These are phyloP conservation scores for Mrakia hoshinonis DNA, from an alignment of 768 basidiomycete species.

Conservation along the genomic window DNA sequence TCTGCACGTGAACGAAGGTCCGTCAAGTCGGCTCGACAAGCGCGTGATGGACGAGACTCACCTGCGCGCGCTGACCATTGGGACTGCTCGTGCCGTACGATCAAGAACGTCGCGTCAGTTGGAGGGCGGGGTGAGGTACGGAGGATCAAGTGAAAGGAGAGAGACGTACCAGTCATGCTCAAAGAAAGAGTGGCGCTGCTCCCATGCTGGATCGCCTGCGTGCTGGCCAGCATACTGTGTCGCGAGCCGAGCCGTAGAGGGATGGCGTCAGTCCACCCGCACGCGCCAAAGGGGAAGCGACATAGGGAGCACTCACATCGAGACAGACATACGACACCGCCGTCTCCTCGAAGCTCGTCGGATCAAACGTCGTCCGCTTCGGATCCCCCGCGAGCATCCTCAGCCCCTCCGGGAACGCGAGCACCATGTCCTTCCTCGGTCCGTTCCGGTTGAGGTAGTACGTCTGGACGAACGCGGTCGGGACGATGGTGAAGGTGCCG, in stretches of 20 bases:
- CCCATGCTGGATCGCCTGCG: background rate
- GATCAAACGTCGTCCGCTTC: constrained; percentile 47
- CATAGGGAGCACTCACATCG: constrained; percentile 30
- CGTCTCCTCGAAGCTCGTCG: constrained; percentile 42
- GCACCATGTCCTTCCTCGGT: constrained; percentile 36
- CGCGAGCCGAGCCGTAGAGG: no score
- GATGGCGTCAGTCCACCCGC: constrained; percentile 34
- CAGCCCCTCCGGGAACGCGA: constrained; percentile 42
- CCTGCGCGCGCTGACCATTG: constrained; percentile 39
- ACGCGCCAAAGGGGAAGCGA: constrained; percentile 6
- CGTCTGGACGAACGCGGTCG: background rate
- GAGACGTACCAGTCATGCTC: constrained; percentile 42
- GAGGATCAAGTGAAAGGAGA: no score
- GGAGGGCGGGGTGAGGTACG: no score
- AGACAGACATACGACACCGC: constrained; percentile 47
- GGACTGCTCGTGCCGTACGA: no score
- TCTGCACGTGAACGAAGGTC: no score
- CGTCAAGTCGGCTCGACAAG: no score
- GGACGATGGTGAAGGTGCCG: background rate
- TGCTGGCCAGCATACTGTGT: background rate
- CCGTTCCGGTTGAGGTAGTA: constrained; percentile 32
- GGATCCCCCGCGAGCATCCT: constrained; percentile 43
- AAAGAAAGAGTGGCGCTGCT: constrained; percentile 35
- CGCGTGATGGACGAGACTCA: no score
- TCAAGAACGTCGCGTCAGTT: no score